Evolutionary conservation across 805 yeast genomes (phyloP).

Genomic region (Pichia membranifaciens): DNA sequence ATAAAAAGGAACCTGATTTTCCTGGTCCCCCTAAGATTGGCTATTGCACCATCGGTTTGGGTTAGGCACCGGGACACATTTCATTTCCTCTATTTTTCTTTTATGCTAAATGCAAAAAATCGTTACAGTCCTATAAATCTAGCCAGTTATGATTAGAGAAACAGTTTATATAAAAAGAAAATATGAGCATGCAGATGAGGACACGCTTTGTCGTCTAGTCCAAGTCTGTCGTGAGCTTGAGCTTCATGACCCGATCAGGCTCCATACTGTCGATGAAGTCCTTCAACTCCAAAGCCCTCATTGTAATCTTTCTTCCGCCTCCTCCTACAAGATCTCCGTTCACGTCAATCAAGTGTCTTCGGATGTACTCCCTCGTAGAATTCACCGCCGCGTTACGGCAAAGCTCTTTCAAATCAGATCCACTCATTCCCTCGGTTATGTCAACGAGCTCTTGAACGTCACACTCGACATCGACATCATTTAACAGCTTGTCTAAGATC

Average conservation of each 20-base stretch:
- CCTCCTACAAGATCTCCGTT: slow-evolving; percentile 33
- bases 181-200: too few species aligned
- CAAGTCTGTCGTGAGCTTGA: slow-evolving; percentile 11
- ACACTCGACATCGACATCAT: slow-evolving; percentile 64
- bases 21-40: slow-evolving; percentile 6
- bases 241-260: slow-evolving; percentile 16
- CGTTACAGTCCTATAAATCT: too few species aligned
- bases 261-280: slow-evolving; percentile 50
- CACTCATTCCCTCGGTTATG: slow-evolving; percentile 72
- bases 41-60: slow-evolving; percentile 6
- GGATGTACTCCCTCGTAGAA: slow-evolving; percentile 81
- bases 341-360: slow-evolving; percentile 38
- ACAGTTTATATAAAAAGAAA: too few species aligned
- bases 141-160: too few species aligned
- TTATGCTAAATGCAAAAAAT: not conserved
- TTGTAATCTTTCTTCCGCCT: slow-evolving; percentile 30
- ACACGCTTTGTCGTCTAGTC: slow-evolving; percentile 7
- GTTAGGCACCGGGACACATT: slow-evolving; percentile 4
- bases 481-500: slow-evolving; percentile 63
- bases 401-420: slow-evolving; percentile 85
- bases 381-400: slow-evolving; percentile 91
- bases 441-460: slow-evolving; percentile 54
- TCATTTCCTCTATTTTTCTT: not conserved
- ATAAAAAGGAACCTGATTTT: slow-evolving; percentile 6
- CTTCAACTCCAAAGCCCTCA: slow-evolving; percentile 57